Evolutionary conservation across 2,329 filamentous ascomycete genomes (phyloP), one percentile per base, ranked within the genome.

Genomic region (Lecanosticta acicola): DNA sequence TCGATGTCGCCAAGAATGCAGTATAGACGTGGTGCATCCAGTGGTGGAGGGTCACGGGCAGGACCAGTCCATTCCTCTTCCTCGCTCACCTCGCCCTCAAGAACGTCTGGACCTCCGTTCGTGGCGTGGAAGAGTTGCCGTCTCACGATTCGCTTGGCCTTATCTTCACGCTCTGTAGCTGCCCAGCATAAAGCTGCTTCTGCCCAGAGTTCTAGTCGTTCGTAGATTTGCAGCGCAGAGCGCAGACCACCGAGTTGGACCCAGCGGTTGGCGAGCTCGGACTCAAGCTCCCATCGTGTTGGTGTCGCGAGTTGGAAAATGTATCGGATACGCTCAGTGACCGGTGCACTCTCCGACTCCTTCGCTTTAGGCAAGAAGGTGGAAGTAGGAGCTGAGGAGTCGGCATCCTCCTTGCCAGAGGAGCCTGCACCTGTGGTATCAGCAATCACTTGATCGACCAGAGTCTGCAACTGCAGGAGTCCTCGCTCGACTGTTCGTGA

Each of bases 1-100:
- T 94, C 87, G 13, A 98, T 76, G 57, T 98, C 93, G 14, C 91
- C 93, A 1, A 98, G 73, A 46, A 98, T 96, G 63, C 91, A 97
- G 72, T 90, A 91, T 3, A 97, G 71, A 0, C 93, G 80, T 0
- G 93, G 85, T 1, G 91, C 87, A 62, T 97, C 87, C 1, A 85
- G 76, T 0, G 89, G 88, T 0, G 86, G 71, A 0, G 87, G 85
- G 3, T 77, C 70, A 1, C 83, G 74, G 58, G 87, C 83, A 1
- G 81, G 74, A 0, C 89, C 89, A 69, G 83, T 68, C 83, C 79
- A 66, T 61, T 61, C 68, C 51, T 75, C 71, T 10, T 66, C 61
- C 7, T 66, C 63, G 8, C 67, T 65, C 2, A 49, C 44, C 8
- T 61, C 48, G 34, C 60, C 62, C 13, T 66, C 64, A 3, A 66